Base-by-base conservation (phyloP, 2,329 filamentous ascomycete species). In the Simplicillium aogashimaense region DNA sequence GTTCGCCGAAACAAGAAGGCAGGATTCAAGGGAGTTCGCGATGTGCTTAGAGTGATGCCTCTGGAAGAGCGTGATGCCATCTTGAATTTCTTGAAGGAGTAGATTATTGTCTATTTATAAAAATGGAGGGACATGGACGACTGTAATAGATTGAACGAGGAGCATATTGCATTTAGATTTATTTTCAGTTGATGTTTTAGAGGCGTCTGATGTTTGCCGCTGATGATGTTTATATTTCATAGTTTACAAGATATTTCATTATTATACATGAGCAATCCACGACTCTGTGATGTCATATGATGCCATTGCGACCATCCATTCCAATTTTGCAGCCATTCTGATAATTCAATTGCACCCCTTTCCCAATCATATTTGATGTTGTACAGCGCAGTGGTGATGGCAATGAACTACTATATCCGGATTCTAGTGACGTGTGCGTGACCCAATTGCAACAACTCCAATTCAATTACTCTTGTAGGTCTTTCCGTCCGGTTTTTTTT, bases 51-150 rank as follows among this genome's bases (percentile, higher is more conserved):
- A 53, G 88, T 90, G 60, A 77, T 98, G 68, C 87, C 89, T 14
- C 83, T 89, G 38, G 79, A 78, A 48, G 89, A 98, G 72, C 84
- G 87, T 60, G 88, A 95, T 64, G 78, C 84, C 61, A 74, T 94
- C 39, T 70, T 95, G 45, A 68, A 73, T 59, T 77, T 69, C 49
- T 55, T 78, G 41, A 59, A 65, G 49, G 69, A 65, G 53, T 67
- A 61, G 43, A 45, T 33, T 10, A 29, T 11, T 2, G n/a, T n/a
- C n/a, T n/a, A 4, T 16, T 15, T 14, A 16, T 28, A 14, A 28
- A 20, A 11, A 13, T 17, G 10, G 15, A 13, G 13, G 12, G 2
- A 17, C 7, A 31, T 8, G 29, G 16, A 18, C 6, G 16, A 16
- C 9, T 14, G n/a, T 12, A 35, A 5, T 25, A 36, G 11, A 14